phyloP scores from a whole-genome alignment of 805 yeast genomes.

The Lipomyces chichibuensis region DNA sequence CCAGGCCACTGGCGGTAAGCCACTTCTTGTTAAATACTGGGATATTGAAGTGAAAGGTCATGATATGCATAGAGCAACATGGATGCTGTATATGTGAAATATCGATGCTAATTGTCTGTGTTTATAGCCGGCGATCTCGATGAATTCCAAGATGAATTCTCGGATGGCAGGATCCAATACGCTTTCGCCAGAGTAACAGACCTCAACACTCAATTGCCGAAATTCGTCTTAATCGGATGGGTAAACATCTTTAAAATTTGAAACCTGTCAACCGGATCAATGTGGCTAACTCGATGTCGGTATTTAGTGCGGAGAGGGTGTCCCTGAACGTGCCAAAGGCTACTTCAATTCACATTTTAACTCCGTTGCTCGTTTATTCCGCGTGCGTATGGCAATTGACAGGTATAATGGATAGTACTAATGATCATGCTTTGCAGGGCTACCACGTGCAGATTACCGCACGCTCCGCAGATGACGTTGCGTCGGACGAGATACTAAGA shows the following conservation, averaged over 20 bases:
- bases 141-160: conserved; percentile 79
- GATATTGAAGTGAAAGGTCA: not conserved
- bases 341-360: conserved; percentile 50
- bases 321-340: conserved; percentile 60
- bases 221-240: conserved; percentile 88
- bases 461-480: conserved; percentile 88
- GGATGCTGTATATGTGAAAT: not conserved
- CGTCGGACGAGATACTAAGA: conserved; percentile 70
- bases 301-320: conserved; percentile 79
- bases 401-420: conserved; percentile 38
- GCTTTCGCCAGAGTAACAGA: conserved; percentile 87
- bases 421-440: conserved; percentile 48
- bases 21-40: not conserved
- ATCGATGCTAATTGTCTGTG: not conserved
- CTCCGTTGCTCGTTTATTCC: conserved; percentile 47
- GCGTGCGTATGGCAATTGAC: conserved; percentile 23
- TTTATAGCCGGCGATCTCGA: conserved; percentile 58
- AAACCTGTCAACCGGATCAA: not conserved
- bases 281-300: not conserved
- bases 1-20: conserved; percentile 42
- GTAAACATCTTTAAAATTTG: conserved; percentile 33
- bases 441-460: conserved; percentile 97
- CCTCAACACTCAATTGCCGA: conserved; percentile 87
- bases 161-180: conserved; percentile 85
- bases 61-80: not conserved